Conservation (phyloP, 106 monocot species). For the Dendrobium huoshanense region DNA sequence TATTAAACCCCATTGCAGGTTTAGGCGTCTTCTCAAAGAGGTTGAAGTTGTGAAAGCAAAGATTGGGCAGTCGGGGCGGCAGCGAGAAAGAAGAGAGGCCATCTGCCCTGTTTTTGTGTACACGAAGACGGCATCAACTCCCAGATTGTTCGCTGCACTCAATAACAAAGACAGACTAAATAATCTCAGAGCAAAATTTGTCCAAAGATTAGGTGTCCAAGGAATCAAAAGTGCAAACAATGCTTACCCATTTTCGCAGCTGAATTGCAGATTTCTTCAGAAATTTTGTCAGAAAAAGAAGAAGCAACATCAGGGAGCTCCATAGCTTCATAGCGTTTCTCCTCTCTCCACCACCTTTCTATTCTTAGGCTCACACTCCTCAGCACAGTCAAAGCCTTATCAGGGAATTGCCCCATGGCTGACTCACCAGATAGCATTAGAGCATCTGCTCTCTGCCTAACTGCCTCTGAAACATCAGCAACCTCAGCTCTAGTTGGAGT, state of each 20-base stretch:
- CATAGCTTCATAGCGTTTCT: constrained; percentile 65
- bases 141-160: constrained; percentile 61
- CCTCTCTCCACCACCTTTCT: constrained; percentile 97
- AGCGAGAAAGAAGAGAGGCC: constrained; percentile 88
- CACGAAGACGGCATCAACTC: constrained; percentile 70
- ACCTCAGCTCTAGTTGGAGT: constrained; percentile 98
- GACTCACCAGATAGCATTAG: constrained; percentile 99
- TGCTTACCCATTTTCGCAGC: constrained; percentile 96
- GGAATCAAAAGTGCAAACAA: background rate
- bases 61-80: constrained; percentile 96
- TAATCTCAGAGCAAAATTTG: background rate
- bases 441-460: constrained; percentile 90
- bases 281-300: constrained; percentile 83
- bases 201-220: background rate
- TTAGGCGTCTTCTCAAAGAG: constrained; percentile 70
- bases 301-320: constrained; percentile 76
- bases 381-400: constrained; percentile 83
- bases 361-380: constrained; percentile 89
- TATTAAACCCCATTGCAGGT: constrained; percentile 96
- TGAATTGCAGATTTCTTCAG: constrained; percentile 98
- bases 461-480: constrained; percentile 97
- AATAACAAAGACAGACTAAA: background rate
- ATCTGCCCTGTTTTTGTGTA: constrained; percentile 74
- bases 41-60: constrained; percentile 92
- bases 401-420: constrained; percentile 94